Conservation (phyloP, 2,329 filamentous ascomycete species). For the Colletotrichum sojae region DNA sequence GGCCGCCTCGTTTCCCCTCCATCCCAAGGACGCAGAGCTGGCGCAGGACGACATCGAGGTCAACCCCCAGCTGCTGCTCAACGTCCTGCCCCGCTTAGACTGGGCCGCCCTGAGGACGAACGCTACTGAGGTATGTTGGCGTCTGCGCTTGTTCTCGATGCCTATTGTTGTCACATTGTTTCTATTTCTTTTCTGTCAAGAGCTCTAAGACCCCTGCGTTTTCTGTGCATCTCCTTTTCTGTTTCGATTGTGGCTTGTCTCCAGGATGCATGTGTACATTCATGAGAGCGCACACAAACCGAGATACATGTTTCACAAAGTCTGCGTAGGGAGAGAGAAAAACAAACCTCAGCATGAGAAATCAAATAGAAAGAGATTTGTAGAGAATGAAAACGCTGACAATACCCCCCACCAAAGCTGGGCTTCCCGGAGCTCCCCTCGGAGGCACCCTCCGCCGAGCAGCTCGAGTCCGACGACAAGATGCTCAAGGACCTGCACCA, state of each 20-base stretch:
- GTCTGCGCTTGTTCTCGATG: not conserved
- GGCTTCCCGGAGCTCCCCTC: conserved; percentile 82
- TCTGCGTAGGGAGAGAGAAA: too few species aligned
- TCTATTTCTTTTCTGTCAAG: not conserved
- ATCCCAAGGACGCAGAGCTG: conserved; percentile 92
- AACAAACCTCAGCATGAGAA: not conserved
- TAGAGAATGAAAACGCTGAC: conserved; percentile 10
- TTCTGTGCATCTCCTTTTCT: too few species aligned
- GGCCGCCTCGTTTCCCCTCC: conserved; percentile 86
- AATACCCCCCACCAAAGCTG: conserved; percentile 59
- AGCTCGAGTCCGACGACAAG: conserved; percentile 76
- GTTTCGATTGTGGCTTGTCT: too few species aligned
- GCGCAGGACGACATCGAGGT: conserved; percentile 86
- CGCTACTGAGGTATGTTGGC: conserved; percentile 78
- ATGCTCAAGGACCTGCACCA: conserved; percentile 84
- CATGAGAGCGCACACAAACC: too few species aligned
- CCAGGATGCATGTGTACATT: too few species aligned
- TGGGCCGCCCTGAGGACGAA: conserved; percentile 86
- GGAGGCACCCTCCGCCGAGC: conserved; percentile 72
- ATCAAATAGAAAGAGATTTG: not conserved
- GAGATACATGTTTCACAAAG: too few species aligned
- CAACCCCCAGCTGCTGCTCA: conserved; percentile 84
- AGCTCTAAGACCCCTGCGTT: too few species aligned
- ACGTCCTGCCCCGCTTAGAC: conserved; percentile 89
- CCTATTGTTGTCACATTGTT: not conserved